Base-by-base conservation (phyloP, 75 land plant species). In the Pinus taeda region DNA sequence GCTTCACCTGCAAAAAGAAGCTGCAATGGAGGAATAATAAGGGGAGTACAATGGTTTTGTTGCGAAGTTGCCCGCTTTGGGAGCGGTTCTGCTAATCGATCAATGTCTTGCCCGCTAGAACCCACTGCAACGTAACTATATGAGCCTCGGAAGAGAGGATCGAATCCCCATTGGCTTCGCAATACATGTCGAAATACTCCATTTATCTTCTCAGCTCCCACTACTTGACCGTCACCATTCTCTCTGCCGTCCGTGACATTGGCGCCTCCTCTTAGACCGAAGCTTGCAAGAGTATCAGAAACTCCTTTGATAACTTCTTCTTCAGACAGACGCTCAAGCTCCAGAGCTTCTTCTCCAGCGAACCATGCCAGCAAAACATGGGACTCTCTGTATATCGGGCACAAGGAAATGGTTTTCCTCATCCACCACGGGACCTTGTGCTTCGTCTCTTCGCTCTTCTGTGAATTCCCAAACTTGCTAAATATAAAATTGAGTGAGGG, bases 1-100 rank as follows among this genome's bases (percentile, higher is more conserved):
- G 98, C 98, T 77, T 95, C 98, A 2, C 98, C 98, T 58, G 95
- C 98, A 83, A 95, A 95, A 53, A 95, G 83, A 57, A 95, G 79
- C 80, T 90, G 95, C 59, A 92, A 76, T 15, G 84, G 88, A 4
- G 74, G 75, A 26, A 7, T 29, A 15, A 15, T 17, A 1, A 12
- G 0, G 4, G 26, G 26, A 26, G 21, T 22, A 24, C 29, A 26
- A 11, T 4, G 57, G 1, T 4, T 64, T 73, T 57, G 56, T 4
- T 18, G 39, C 4, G 55, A 21, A 45, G 57, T 64, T 33, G 36
- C 21, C 3, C 20, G 36, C 11, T 69, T 71, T 0, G 97, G 98
- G 69, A 95, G 78, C 65, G 98, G 95, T 79, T 88, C 85, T 4
- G 93, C 91, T 78, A 90, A 21, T 17, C 26, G 33, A 69, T 95